Percentiles rank a stretch among this genome's conserved stretches.
These are phyloP conservation scores for Aspergillus sp. DNA, from an alignment of 2,329 filamentous ascomycete species.

Conservation along the genomic window DNA sequence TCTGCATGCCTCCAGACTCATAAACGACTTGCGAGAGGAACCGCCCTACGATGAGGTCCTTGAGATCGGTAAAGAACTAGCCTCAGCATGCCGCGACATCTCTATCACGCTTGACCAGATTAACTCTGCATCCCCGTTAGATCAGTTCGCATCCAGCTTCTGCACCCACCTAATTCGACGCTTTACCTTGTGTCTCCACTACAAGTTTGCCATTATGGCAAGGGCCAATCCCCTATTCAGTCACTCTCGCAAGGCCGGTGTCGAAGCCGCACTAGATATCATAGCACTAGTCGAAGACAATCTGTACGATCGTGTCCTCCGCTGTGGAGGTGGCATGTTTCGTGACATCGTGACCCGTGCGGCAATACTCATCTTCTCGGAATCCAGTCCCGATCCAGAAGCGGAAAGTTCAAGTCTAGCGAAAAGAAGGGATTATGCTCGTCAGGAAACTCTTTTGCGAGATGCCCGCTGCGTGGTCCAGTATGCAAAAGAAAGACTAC, in stretches of 20 bases:
- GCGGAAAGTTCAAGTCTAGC: conserved; percentile 15
- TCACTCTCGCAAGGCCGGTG: conserved; percentile 28
- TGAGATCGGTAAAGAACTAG: conserved; percentile 19
- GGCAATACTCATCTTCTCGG: conserved; percentile 22
- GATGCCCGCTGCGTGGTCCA: conserved; percentile 24
- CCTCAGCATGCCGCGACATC: conserved; percentile 11
- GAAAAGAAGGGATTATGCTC: conserved; percentile 13
- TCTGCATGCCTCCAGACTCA: conserved; percentile 13
- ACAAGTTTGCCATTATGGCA: conserved; percentile 27
- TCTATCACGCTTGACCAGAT: background rate
- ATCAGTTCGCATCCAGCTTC: conserved; percentile 19
- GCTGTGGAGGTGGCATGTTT: conserved; percentile 32
- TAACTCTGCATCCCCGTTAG: too few relatives aligned
- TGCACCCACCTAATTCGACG: conserved; percentile 25
- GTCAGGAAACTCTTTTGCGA: conserved; percentile 14
- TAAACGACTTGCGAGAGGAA: conserved; percentile 26
- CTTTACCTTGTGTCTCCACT: conserved; percentile 25
- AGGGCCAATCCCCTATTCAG: conserved; percentile 26
- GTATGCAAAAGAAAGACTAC: conserved; percentile 28
- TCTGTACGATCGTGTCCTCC: conserved; percentile 26
- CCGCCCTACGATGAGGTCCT: conserved; percentile 25
- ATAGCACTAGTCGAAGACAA: conserved; percentile 28
- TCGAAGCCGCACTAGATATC: conserved; percentile 29
- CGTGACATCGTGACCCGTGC: conserved; percentile 30
- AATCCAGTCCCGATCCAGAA: conserved; percentile 16